phyloP scores from a whole-genome alignment of 2,329 filamentous ascomycete genomes.

The Microdochium paspali region DNA sequence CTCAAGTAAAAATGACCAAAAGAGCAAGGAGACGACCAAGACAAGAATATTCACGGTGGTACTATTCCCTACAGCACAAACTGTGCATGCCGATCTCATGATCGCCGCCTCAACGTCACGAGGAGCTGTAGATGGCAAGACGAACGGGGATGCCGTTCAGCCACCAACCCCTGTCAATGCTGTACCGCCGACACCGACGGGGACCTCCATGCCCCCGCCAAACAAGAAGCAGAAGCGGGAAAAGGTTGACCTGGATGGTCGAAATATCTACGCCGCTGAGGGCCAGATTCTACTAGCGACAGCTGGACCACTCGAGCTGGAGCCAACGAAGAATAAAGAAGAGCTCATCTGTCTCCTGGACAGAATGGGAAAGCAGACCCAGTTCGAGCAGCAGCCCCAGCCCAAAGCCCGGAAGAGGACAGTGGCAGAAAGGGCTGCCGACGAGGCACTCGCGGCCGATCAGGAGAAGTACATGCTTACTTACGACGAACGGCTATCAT shows the following conservation, averaged over 20 bases:
- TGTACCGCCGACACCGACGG: slow-evolving; percentile 52
- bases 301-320: slow-evolving; percentile 65
- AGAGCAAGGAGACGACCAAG: slow-evolving; percentile 38
- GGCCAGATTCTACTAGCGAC: slow-evolving; percentile 66
- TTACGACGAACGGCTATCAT: slow-evolving; percentile 71
- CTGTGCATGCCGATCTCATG: slow-evolving; percentile 64
- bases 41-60: slow-evolving; percentile 69
- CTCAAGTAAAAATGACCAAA: slow-evolving; percentile 26
- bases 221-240: slow-evolving; percentile 61
- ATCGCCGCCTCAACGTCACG: slow-evolving; percentile 66
- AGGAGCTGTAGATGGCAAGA: slow-evolving; percentile 25
- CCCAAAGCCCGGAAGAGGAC: slow-evolving; percentile 90
- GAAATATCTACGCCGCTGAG: slow-evolving; percentile 66
- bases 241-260: slow-evolving; percentile 67
- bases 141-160: slow-evolving; percentile 33
- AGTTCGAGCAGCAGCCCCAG: slow-evolving; percentile 65
- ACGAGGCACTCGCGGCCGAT: slow-evolving; percentile 83
- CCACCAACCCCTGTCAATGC: slow-evolving; percentile 58
- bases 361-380: slow-evolving; percentile 64
- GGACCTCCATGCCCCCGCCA: slow-evolving; percentile 47
- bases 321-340: slow-evolving; percentile 60
- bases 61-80: slow-evolving; percentile 73
- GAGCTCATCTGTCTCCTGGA: slow-evolving; percentile 67
- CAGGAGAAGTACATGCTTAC: slow-evolving; percentile 89
- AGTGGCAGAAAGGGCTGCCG: slow-evolving; percentile 86